Conservation (phyloP, 768 basidiomycete species). For the Sarcodon sp. region DNA sequence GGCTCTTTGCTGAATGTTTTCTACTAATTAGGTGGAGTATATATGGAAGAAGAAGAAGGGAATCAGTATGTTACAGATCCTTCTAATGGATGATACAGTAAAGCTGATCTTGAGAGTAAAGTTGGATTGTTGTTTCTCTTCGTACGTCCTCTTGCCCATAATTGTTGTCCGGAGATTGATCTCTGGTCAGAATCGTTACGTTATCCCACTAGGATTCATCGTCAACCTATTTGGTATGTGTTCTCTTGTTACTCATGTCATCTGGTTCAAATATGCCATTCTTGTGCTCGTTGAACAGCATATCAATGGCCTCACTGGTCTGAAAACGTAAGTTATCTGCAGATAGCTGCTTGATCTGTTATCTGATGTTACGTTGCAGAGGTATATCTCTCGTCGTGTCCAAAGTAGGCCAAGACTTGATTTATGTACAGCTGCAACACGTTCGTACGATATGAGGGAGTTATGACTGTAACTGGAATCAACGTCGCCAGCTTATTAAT, state of each 20-base stretch:
- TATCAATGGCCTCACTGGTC: neutral
- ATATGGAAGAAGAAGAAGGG: slow-evolving; percentile 40
- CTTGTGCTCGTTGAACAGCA: neutral
- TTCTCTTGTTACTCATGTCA: neutral
- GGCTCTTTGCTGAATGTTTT: neutral
- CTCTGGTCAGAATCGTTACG: slow-evolving; percentile 40
- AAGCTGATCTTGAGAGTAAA: slow-evolving; percentile 1
- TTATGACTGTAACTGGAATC: slow-evolving; percentile 40
- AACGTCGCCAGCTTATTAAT: slow-evolving; percentile 44
- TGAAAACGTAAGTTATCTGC: no score
- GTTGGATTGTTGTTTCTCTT: slow-evolving; percentile 23
- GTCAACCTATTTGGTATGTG: slow-evolving; percentile 29
- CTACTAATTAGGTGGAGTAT: slow-evolving; percentile 25
- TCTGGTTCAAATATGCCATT: neutral
- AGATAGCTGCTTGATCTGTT: no score
- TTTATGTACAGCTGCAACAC: slow-evolving; percentile 10
- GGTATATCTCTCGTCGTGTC: no score
- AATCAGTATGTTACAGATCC: slow-evolving; percentile 20
- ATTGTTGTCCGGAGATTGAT: neutral
- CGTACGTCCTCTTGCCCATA: slow-evolving; percentile 11
- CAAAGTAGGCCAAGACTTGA: no score
- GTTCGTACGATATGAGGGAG: slow-evolving; percentile 20
- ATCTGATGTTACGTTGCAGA: no score
- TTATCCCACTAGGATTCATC: slow-evolving; percentile 53
- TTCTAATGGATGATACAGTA: neutral